Evolutionary conservation across 176 grass and related monocot species (phyloP).

Genomic region (Oryza officinalis): DNA sequence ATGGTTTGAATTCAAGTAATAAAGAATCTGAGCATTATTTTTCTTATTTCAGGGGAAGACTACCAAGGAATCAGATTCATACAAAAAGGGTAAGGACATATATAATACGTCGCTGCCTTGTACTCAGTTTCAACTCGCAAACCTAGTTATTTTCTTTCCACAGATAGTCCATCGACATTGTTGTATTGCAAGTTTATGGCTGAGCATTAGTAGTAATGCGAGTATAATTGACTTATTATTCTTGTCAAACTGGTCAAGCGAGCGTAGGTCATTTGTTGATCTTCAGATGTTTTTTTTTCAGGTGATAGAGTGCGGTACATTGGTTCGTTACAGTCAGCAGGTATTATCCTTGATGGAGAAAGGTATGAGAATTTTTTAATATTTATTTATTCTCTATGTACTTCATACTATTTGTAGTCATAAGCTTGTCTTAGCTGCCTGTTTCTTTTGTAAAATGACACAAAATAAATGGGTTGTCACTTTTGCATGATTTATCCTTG

Average conservation of each 20-base stretch:
- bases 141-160: neutral
- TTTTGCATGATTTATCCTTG: slow-evolving; percentile 16
- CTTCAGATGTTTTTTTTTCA: slow-evolving; percentile 41
- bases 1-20: slow-evolving; percentile 7
- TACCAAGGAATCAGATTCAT: slow-evolving; percentile 71
- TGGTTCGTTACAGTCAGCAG: slow-evolving; percentile 45
- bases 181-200: slow-evolving; percentile 17
- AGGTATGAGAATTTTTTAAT: slow-evolving; percentile 27
- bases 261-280: slow-evolving; percentile 6
- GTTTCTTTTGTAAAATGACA: slow-evolving; percentile 19
- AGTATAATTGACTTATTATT: neutral
- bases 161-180: slow-evolving; percentile 7
- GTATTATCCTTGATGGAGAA: slow-evolving; percentile 49
- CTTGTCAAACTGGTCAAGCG: neutral
- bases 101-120: neutral
- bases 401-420: neutral
- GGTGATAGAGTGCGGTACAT: slow-evolving; percentile 96
- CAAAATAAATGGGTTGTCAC: neutral
- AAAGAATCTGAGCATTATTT: slow-evolving; percentile 26
- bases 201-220: neutral
- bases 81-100: slow-evolving; percentile 64
- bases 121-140: neutral
- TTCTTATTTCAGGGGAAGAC: slow-evolving; percentile 69
- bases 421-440: neutral
- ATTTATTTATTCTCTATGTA: neutral